These are phyloP conservation scores for Uronychia binucleata DNA, from an alignment of 73 alveolate species.

Conservation along the genomic window DNA sequence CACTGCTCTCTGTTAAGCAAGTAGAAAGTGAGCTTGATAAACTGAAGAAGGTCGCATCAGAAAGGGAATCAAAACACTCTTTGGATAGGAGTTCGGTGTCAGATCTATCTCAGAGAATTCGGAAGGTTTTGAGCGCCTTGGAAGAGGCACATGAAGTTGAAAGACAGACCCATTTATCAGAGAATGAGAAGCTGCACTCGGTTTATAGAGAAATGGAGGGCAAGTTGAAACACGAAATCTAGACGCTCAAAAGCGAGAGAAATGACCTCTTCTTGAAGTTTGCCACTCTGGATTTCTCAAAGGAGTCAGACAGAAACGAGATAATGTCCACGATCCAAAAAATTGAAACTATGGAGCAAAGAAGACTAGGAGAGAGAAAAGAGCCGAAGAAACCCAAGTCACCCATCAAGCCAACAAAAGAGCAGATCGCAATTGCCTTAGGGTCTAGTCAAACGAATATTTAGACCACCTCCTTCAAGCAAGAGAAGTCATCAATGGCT, in stretches of 20 bases:
- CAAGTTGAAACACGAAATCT: slow-evolving; percentile 2
- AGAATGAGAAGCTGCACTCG: background rate
- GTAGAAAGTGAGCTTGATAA: background rate
- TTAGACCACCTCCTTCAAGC: background rate
- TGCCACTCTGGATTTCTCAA: slow-evolving; percentile 5
- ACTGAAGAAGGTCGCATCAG: slow-evolving; percentile 3
- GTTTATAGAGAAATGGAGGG: slow-evolving; percentile 10
- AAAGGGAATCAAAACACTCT: slow-evolving; percentile 1
- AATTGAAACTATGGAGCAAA: background rate
- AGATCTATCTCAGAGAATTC: slow-evolving; percentile 18
- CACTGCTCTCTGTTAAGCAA: slow-evolving; percentile 2
- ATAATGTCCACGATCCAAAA: background rate
- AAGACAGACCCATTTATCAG: background rate
- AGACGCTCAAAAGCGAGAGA: slow-evolving; percentile 18
- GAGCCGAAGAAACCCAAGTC: slow-evolving; percentile 3
- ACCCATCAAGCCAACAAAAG: slow-evolving; percentile 12
- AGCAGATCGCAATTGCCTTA: background rate
- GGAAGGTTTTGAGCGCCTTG: background rate
- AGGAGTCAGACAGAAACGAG: slow-evolving; percentile 12
- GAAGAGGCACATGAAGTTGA: slow-evolving; percentile 14
- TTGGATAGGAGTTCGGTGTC: slow-evolving; percentile 8
- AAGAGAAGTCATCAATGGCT: background rate
- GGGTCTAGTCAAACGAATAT: too few species aligned
- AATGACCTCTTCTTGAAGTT: slow-evolving; percentile 14
- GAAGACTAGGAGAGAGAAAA: slow-evolving; percentile 1